Conservation (phyloP, 352 stramenopile species). For the Phytophthora hybrid region DNA sequence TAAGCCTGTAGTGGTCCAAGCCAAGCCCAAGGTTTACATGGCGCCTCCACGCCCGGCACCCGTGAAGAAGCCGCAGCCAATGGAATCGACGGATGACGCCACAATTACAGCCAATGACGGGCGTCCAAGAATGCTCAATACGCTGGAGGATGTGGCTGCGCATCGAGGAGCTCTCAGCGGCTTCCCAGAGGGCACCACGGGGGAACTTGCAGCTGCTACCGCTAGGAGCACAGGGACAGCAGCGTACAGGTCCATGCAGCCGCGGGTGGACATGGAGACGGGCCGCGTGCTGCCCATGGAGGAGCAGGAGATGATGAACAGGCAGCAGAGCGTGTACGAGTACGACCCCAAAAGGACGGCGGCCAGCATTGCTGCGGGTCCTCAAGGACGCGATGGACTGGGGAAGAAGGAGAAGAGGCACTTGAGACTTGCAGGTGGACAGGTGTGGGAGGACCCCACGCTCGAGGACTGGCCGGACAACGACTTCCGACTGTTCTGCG, state of each 20-base stretch:
- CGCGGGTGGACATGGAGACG: constrained; percentile 75
- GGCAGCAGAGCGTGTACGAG: constrained; percentile 87
- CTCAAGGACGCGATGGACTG: constrained; percentile 4
- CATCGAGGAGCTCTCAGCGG: constrained; percentile 73
- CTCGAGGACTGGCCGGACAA: constrained; percentile 96
- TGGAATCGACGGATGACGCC: constrained; percentile 3
- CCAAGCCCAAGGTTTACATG: constrained; percentile 75
- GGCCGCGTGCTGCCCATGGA: constrained; percentile 67
- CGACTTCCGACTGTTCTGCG: constrained; percentile 97
- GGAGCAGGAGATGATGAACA: constrained; percentile 85
- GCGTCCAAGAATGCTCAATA: constrained; percentile 49
- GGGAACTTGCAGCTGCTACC: constrained; percentile 49
- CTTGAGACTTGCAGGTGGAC: constrained; percentile 76
- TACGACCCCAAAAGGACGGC: constrained; percentile 72
- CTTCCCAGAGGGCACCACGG: constrained; percentile 63
- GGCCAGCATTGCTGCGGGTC: constrained; percentile 31
- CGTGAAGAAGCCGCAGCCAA: constrained; percentile 32
- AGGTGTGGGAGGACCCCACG: constrained; percentile 94
- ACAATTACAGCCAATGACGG: background rate
- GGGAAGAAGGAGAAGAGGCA: constrained; percentile 58
- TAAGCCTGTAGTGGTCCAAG: constrained; percentile 41
- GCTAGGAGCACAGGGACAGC: background rate
- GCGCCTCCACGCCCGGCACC: constrained; percentile 70
- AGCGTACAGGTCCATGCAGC: constrained; percentile 39
- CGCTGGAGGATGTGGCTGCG: constrained; percentile 55